Conservation (phyloP, 2,329 filamentous ascomycete genomes). For the Paramyrothecium sp. region DNA sequence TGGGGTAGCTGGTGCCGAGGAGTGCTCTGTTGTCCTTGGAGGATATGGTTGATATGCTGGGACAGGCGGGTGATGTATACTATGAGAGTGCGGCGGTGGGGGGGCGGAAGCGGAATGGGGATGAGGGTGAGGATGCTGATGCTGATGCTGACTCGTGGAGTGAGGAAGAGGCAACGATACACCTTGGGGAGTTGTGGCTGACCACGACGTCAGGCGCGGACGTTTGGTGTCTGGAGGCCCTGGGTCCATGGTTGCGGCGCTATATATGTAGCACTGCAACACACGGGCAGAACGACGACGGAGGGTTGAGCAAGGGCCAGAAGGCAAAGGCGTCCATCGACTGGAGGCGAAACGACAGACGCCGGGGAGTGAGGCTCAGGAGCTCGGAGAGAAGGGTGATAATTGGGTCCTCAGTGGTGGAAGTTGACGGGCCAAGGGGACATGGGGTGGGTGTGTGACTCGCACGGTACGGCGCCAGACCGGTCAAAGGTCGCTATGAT, state of each 20-base stretch:
- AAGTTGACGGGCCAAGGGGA: slow-evolving; percentile 19
- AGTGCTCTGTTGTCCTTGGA: slow-evolving; percentile 29
- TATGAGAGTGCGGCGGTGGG: slow-evolving; percentile 16
- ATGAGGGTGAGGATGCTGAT: slow-evolving; percentile 18
- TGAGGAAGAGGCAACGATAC: slow-evolving; percentile 46
- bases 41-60: slow-evolving; percentile 40
- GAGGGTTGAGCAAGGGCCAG: slow-evolving; percentile 25
- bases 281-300: slow-evolving; percentile 23
- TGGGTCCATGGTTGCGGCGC: slow-evolving; percentile 56
- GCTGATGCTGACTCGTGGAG: slow-evolving; percentile 21
- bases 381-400: slow-evolving; percentile 23
- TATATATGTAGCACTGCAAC: slow-evolving; percentile 31
- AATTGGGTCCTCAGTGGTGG: slow-evolving; percentile 25
- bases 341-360: slow-evolving; percentile 21
- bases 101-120: slow-evolving; percentile 27
- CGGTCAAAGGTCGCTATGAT: slow-evolving; percentile 21
- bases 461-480: slow-evolving; percentile 12
- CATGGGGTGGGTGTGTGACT: slow-evolving; percentile 18
- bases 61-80: slow-evolving; percentile 29
- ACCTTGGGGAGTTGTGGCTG: slow-evolving; percentile 45
- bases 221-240: slow-evolving; percentile 59
- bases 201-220: slow-evolving; percentile 52
- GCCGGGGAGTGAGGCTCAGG: slow-evolving; percentile 25
- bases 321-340: slow-evolving; percentile 12
- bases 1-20: slow-evolving; percentile 26